Evolutionary conservation across 2,329 filamentous ascomycete species (phyloP), one percentile per base, ranked within the genome.

Genomic region (Triangularia verruculosa): DNA sequence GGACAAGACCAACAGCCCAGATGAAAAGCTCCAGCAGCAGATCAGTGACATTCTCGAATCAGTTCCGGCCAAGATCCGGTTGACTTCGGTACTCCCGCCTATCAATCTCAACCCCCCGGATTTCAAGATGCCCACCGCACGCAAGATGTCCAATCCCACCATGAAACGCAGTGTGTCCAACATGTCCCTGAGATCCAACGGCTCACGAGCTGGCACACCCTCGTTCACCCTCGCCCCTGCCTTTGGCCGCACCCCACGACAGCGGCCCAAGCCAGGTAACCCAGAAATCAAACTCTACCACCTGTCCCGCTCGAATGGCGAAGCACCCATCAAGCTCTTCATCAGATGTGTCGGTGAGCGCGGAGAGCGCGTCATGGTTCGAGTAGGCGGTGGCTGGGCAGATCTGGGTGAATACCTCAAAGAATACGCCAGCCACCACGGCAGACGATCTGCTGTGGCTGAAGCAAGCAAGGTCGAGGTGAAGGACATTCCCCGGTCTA

Each of bases 381-480:
- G 95, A 34, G 94, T 99, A 12, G 95, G 95, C 12, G 95, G 95
- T 64, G 95, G 95, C n/a, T 99, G 95, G 95, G 93, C 93, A 13
- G 95, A 99, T 75, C 81, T 99, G 20, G 94, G 91, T 39, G 95
- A 98, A 75, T 99, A 97, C 73, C 82, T 99, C 51, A 90, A 93
- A 70, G 92, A 97, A 75, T 99, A 97, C 72, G 93, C 93, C 7
- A 87, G 88, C 64, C 95, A 99, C 73, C 95, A 99, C 74, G 91
- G 91, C 52, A 88, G 91, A n/a, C 87, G 86, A 51, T 84, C 84
- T 61, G 72, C 73, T 28, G 74, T 74, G 11, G 80, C 82, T 57
- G 80, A 81, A 17, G 17, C 39, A 55, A 78, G 82, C 62, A 85
- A 82, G 72, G 81, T 89, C 8, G 86, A 89, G 70, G 79, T 89